phyloP scores from a whole-genome alignment of 2,329 filamentous ascomycete species.

The Apiospora aurea region DNA sequence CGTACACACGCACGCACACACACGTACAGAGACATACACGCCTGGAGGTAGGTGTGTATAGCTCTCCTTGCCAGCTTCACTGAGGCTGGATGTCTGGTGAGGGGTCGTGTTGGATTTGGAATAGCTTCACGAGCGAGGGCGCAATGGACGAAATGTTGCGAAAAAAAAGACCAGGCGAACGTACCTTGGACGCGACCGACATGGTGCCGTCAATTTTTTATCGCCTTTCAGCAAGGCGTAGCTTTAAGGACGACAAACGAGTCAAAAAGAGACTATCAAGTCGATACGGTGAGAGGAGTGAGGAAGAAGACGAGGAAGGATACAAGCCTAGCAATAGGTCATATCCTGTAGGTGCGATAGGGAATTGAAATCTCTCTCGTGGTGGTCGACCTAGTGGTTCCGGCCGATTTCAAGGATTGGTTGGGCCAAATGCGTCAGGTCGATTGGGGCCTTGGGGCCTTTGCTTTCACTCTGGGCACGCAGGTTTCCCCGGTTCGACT shows the following conservation, averaged over 20 bases:
- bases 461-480: not conserved
- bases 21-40: not conserved
- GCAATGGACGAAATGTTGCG: not conserved
- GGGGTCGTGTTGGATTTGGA: constrained; percentile 16
- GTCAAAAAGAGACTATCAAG: constrained; percentile 24
- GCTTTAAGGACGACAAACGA: constrained; percentile 42
- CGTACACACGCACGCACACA: not conserved
- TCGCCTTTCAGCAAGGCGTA: constrained; percentile 60
- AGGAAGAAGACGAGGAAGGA: constrained; percentile 37
- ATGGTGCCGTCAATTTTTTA: constrained; percentile 61
- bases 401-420: constrained; percentile 20
- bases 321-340: constrained; percentile 44
- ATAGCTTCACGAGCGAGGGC: constrained; percentile 23
- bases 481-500: constrained; percentile 14
- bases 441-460: constrained; percentile 9
- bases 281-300: constrained; percentile 35
- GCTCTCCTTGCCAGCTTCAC: constrained; percentile 5
- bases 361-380: constrained; percentile 22
- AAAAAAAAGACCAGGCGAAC: not conserved
- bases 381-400: constrained; percentile 21
- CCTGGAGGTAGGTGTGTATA: not conserved
- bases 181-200: constrained; percentile 68
- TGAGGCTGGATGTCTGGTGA: constrained; percentile 7
- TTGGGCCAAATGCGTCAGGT: constrained; percentile 11
- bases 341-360: constrained; percentile 38